Evolutionary conservation across 2,329 filamentous ascomycete genomes (phyloP), one percentile per base, ranked within the genome.

Genomic region (Pleomassaria siparia): DNA sequence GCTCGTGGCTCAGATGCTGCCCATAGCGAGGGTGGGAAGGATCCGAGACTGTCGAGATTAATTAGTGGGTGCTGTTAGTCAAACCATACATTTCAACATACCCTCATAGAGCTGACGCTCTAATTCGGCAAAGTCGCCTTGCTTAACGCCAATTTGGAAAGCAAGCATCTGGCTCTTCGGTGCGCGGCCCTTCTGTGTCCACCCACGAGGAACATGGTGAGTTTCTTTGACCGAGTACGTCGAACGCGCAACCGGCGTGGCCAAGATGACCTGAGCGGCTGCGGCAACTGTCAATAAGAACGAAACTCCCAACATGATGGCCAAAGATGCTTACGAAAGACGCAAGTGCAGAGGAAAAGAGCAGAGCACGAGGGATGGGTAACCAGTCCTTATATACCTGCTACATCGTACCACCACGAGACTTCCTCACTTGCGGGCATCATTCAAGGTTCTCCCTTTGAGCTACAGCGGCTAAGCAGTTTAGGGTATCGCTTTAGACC

Each of bases 61-160:
- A 9, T 36, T 18, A 40, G 32, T 21, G 3, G 12, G 5, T 9
- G 15, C 16, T 2, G 24, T 25, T 13, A n/a, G 6, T 12, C 7
- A 16, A 13, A 4, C 28, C 7, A 18, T 32, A 6, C 9, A 7
- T 15, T 6, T 21, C 2, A 44, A 13, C 48, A 43, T 60, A 72
- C 71, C 69, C 62, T 78, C 72, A 46, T 72, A 72, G 12, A 81
- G 64, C 51, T 80, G 76, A 44, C 72, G 69, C 62, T 81, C 79
- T 15, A 82, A 63, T 43, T 75, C 72, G n/a, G 69, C 69, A 47
- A 80, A 78, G 43, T 76, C 74, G 50, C 70, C 68, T 59, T 81
- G 79, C 67, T 76, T 80, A 44, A 82, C 60, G 26, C 75, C 79
- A 54, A 81, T 80, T 25, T 79, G 74, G 29, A 82, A 62, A 25